Percentiles rank a stretch among this genome's conserved stretches.
phyloP scores from a whole-genome alignment of 306 rosid genomes.

The Lagenaria siceraria region DNA sequence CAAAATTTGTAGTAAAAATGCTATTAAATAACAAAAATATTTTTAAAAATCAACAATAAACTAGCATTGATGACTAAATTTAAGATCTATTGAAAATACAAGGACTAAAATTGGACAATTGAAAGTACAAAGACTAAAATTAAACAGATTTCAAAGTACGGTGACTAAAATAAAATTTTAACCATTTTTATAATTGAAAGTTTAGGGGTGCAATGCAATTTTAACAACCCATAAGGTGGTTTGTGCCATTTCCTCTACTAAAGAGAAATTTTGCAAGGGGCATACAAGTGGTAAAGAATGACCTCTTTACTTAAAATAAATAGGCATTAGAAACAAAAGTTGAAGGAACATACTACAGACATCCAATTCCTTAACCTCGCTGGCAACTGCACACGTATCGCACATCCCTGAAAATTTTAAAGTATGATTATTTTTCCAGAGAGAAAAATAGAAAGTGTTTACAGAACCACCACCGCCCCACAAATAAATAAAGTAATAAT shows the following conservation, averaged over 20 bases:
- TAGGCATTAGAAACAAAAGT: conserved; percentile 9
- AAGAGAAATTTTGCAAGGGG: neutral
- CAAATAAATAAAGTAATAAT: too few species aligned
- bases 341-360: conserved; percentile 44
- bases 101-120: too few species aligned
- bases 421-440: neutral
- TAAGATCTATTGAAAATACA: too few species aligned
- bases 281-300: neutral
- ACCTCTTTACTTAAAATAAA: neutral
- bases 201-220: neutral
- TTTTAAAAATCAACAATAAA: too few species aligned
- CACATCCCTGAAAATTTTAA: conserved; percentile 59
- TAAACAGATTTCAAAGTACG: too few species aligned
- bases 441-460: neutral
- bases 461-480: neutral
- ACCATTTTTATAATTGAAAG: neutral
- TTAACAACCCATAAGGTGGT: neutral
- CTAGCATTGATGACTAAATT: too few species aligned
- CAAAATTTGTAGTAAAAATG: too few species aligned
- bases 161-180: too few species aligned
- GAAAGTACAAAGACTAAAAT: too few species aligned
- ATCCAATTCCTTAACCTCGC: conserved; percentile 62
- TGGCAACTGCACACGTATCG: conserved; percentile 71
- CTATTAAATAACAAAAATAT: too few species aligned
- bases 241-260: neutral